These are phyloP conservation scores for Globisporangium paddicum DNA, from an alignment of 352 stramenopile species.

Conservation along the genomic window DNA sequence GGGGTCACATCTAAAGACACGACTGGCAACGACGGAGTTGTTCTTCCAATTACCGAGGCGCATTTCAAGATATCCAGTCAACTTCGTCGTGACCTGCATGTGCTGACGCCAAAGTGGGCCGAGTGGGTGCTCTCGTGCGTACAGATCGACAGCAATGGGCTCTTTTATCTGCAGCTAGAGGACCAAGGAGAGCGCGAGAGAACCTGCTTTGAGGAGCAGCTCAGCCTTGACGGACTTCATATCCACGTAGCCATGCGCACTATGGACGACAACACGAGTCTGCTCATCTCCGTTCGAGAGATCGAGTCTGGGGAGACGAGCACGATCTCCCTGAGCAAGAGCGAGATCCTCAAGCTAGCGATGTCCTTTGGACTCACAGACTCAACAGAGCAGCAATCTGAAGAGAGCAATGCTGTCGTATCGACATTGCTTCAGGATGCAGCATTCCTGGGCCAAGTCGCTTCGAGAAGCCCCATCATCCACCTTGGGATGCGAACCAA, in stretches of 20 bases:
- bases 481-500: constrained; percentile 21
- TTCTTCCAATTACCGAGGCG: constrained; percentile 9
- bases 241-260: constrained; percentile 21
- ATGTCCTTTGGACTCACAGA: not conserved
- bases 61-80: constrained; percentile 22
- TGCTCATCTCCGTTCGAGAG: constrained; percentile 22
- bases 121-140: constrained; percentile 33
- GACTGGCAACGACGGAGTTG: not conserved
- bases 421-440: constrained; percentile 21
- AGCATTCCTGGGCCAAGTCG: constrained; percentile 26
- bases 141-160: constrained; percentile 12
- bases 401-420: not conserved
- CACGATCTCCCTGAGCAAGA: constrained; percentile 13
- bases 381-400: not conserved
- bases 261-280: constrained; percentile 6
- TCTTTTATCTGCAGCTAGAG: constrained; percentile 25
- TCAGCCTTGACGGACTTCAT: constrained; percentile 12
- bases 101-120: constrained; percentile 32
- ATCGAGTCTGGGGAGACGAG: not conserved
- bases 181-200: constrained; percentile 11
- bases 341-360: constrained; percentile 8
- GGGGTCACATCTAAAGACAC: too few species aligned
- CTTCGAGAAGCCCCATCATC: constrained; percentile 29
- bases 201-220: constrained; percentile 18
- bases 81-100: constrained; percentile 25